Evolutionary conservation across 2,329 filamentous ascomycete species (phyloP), one percentile per base, ranked within the genome.

Genomic region (Ilyonectria mors-panacis): DNA sequence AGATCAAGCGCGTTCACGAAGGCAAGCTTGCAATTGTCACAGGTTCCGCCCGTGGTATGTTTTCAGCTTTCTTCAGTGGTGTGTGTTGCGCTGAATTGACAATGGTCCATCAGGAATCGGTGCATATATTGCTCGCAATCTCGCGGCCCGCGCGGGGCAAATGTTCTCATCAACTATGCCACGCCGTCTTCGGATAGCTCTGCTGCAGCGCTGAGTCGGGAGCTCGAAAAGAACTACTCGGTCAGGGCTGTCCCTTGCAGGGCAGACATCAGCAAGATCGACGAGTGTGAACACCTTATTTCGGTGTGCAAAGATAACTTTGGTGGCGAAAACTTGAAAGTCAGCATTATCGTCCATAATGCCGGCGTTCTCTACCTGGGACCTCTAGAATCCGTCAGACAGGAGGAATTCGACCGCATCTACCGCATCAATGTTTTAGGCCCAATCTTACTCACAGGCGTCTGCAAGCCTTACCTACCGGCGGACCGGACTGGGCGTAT

Each of bases 401-500:
- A 77, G 15, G 83, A 84, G 2, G 84, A 89, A 62, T 90, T 90
- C 75, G 81, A 85, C 37, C 77, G 81, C 47, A 84, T 87, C 55
- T 90, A 86, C 79, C 84, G 85, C 70, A 82, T 89, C 78, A 91
- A 90, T 69, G 88, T 90, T 2, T 81, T 88, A 6, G 88, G 86
- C 0, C 87, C 88, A 4, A 78, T 89, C 21, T 78, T 90, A 4
- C 82, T 91, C 28, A 83, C 88, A 9, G 82, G 88, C 72, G 86
- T 86, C 3, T 84, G 83, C n/a, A 73, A 84, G 55, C 86, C 85
- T 0, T 85, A 87, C 66, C 80, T 90, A 26, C 88, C 88, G 0
- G 81, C 79, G 33, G 87, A 90, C 72, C 84, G 88, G 33, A 86
- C 84, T 6, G 88, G 88, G 6, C 84, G 88, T 47, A 85, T 90